phyloP scores from a whole-genome alignment of 192 early-diverging fungal species.

The Anaeromyces robustus region DNA sequence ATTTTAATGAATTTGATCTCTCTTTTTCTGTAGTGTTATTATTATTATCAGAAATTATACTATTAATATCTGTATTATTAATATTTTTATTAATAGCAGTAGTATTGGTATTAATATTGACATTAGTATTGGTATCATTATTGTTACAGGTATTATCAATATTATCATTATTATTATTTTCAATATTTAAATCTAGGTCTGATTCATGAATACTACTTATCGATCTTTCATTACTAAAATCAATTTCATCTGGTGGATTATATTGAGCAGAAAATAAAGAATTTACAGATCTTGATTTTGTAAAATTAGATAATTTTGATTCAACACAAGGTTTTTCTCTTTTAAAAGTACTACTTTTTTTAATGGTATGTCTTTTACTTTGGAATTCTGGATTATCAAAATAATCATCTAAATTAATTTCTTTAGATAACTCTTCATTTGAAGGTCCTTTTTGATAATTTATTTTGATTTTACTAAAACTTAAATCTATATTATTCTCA shows the following conservation, averaged over 20 bases:
- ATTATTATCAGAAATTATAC: too few relatives aligned
- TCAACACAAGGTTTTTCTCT: background rate
- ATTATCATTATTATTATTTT: too few relatives aligned
- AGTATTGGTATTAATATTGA: too few relatives aligned
- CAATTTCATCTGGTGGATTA: background rate
- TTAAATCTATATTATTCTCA: background rate
- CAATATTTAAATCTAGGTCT: background rate
- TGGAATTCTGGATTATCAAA: background rate
- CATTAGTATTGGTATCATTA: too few relatives aligned
- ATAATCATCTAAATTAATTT: background rate
- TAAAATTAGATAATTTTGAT: background rate
- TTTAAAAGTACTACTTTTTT: background rate
- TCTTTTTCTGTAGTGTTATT: too few relatives aligned
- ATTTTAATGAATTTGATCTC: too few relatives aligned
- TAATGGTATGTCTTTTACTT: background rate
- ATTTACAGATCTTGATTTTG: background rate
- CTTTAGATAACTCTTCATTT: background rate
- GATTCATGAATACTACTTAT: background rate
- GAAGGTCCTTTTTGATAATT: background rate
- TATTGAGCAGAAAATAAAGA: background rate
- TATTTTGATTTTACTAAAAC: background rate
- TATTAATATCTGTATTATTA: too few relatives aligned
- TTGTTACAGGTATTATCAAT: too few relatives aligned
- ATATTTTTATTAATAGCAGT: too few relatives aligned
- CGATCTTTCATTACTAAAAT: background rate